phyloP scores from a whole-genome alignment of 768 basidiomycete species.

The Hysterangium stoloniferum region DNA sequence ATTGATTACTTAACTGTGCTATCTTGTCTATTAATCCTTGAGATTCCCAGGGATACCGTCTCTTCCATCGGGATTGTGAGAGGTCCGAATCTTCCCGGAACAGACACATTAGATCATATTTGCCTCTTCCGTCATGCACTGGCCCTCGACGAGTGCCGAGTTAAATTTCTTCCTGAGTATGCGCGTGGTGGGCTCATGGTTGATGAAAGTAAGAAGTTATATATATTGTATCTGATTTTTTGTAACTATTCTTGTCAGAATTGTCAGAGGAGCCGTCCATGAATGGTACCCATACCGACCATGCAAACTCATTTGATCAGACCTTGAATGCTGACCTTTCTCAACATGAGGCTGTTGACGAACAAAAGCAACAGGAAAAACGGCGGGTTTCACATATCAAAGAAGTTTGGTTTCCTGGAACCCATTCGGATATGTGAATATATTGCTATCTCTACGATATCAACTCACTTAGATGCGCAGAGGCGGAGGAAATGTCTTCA shows the following conservation, averaged over 20 bases:
- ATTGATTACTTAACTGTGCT: conserved; percentile 5
- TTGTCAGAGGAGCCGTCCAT: too few relatives aligned
- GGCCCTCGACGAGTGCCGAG: conserved; percentile 39
- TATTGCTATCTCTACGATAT: not conserved
- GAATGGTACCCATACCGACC: too few relatives aligned
- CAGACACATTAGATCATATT: conserved; percentile 26
- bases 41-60: conserved; percentile 35
- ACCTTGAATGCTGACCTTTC: conserved; percentile 31
- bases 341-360: too few relatives aligned
- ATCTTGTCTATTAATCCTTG: not conserved
- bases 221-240: too few relatives aligned
- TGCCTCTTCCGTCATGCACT: conserved; percentile 40
- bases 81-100: conserved; percentile 26
- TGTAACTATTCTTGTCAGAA: too few relatives aligned
- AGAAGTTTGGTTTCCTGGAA: conserved; percentile 37
- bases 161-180: conserved; percentile 41
- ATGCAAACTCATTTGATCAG: too few relatives aligned
- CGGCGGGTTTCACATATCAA: conserved; percentile 21
- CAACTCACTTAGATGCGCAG: not conserved
- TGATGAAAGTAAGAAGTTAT: too few relatives aligned
- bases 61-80: conserved; percentile 36
- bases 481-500: conserved; percentile 17
- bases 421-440: conserved; percentile 34
- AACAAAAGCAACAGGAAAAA: too few relatives aligned
- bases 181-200: conserved; percentile 20